Conservation (phyloP, 2,329 filamentous ascomycete genomes). For the Fusarium torulosum region DNA sequence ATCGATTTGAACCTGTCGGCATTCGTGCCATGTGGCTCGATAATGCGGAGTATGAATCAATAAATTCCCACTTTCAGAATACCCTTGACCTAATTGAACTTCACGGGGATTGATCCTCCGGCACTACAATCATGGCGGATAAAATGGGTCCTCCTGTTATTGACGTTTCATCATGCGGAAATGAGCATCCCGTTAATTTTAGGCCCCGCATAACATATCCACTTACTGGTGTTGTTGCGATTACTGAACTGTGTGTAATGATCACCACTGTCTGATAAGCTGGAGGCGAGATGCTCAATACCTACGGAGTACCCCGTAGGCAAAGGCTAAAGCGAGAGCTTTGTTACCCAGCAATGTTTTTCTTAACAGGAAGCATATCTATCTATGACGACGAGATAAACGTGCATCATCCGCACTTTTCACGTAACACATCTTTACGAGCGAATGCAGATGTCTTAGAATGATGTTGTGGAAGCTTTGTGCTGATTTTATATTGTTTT, state of each 20-base stretch:
- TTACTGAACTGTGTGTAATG: background rate
- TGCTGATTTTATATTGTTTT: no score
- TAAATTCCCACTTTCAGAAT: background rate
- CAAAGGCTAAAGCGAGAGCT: no score
- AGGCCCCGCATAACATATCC: background rate
- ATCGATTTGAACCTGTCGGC: background rate
- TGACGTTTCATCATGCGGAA: constrained; percentile 13
- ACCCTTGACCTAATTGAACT: constrained; percentile 7
- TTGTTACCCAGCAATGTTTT: no score
- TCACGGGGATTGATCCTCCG: constrained; percentile 19
- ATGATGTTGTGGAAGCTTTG: no score
- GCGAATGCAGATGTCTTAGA: no score
- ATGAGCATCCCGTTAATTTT: background rate
- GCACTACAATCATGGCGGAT: constrained; percentile 18
- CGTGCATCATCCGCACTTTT: no score
- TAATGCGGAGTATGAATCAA: constrained; percentile 4
- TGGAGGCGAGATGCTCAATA: no score
- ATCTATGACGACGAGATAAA: no score
- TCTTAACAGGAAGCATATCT: no score
- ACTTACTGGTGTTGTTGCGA: background rate
- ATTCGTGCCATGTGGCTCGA: constrained; percentile 23
- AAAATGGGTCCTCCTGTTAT: background rate
- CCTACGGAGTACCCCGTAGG: no score
- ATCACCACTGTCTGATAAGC: no score
- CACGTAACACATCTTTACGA: no score